phyloP scores from a whole-genome alignment of 106 monocot species.

The Hemerocallis citrina region DNA sequence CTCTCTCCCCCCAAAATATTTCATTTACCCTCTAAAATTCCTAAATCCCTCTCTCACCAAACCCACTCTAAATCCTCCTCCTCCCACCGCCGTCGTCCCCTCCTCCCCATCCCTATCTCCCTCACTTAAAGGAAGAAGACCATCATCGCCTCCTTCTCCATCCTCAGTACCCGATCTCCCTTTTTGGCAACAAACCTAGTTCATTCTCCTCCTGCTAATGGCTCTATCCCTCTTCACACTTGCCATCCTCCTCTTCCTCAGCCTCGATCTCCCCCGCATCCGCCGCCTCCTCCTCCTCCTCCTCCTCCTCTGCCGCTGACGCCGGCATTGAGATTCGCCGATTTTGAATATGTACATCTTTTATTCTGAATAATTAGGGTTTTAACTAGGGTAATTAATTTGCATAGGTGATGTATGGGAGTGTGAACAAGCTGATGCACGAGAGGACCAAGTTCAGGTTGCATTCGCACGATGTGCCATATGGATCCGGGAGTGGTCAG shows the following conservation, averaged over 20 bases:
- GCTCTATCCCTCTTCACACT: slow-evolving; percentile 36
- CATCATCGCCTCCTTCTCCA: no score
- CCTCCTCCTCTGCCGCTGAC: slow-evolving; percentile 21
- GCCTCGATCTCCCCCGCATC: slow-evolving; percentile 31
- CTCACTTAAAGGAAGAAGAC: no score
- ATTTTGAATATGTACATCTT: background rate
- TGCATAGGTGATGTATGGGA: slow-evolving; percentile 65
- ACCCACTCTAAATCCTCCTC: no score
- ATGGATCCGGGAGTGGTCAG: slow-evolving; percentile 92
- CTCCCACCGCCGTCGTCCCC: no score
- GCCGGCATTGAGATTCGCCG: slow-evolving; percentile 46
- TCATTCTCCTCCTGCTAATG: slow-evolving; percentile 46
- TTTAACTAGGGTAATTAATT: background rate
- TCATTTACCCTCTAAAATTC: no score
- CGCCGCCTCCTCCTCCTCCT: slow-evolving; percentile 33
- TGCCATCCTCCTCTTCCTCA: slow-evolving; percentile 50
- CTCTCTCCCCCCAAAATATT: no score
- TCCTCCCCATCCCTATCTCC: no score
- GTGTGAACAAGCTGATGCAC: slow-evolving; percentile 77
- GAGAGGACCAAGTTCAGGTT: slow-evolving; percentile 76
- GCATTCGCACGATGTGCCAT: slow-evolving; percentile 90
- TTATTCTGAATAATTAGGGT: background rate
- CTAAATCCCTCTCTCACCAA: no score
- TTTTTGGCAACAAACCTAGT: no score
- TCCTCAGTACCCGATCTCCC: no score